Conservation (phyloP, 2,329 filamentous ascomycete species). For the Colletotrichum viniferum region DNA sequence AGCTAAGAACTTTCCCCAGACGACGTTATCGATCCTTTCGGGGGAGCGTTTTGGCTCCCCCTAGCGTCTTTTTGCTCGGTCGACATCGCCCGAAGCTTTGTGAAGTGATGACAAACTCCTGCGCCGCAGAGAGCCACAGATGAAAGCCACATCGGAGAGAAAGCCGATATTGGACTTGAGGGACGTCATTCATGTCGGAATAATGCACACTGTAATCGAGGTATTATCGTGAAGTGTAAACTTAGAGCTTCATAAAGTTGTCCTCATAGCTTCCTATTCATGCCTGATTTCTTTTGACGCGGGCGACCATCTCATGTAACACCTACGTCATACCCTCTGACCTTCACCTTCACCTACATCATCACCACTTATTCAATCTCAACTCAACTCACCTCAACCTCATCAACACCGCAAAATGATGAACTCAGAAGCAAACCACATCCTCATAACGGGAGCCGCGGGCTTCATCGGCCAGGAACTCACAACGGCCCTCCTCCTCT, state of each 20-base stretch:
- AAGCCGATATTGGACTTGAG: neutral
- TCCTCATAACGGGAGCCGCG: constrained; percentile 68
- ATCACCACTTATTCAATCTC: neutral
- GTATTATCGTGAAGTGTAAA: neutral
- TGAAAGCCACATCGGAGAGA: neutral
- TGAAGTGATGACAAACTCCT: neutral
- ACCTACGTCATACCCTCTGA: neutral
- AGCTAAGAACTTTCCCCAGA: neutral
- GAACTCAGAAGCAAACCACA: constrained; percentile 27
- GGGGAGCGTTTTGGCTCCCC: neutral
- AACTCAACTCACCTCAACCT: neutral
- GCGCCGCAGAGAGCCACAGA: neutral
- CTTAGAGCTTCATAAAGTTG: neutral
- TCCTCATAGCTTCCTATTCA: neutral
- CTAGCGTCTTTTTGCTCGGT: neutral
- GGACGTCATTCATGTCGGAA: neutral
- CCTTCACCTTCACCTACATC: neutral
- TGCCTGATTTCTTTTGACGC: neutral
- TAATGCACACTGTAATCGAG: neutral
- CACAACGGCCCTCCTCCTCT: constrained; percentile 56
- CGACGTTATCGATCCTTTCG: neutral
- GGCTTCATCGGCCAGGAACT: constrained; percentile 70
- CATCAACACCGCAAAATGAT: neutral
- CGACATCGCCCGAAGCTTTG: neutral
- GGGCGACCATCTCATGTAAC: neutral